These are phyloP conservation scores for Corymbia calophylla DNA, from an alignment of 441 rosid genomes.

Conservation along the genomic window DNA sequence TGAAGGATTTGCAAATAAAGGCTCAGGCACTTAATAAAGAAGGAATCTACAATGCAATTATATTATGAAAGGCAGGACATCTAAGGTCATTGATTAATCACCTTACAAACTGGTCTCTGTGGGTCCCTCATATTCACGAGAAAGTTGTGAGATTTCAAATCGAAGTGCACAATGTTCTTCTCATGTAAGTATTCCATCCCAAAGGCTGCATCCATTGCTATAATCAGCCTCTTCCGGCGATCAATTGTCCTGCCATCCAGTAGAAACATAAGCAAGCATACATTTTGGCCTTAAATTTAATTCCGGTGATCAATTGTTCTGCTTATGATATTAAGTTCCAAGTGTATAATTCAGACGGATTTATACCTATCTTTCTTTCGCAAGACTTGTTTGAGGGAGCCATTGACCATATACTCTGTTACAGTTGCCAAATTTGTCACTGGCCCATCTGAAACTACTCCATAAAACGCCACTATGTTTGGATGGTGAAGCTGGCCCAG, in stretches of 20 bases:
- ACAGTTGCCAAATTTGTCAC: conserved; percentile 24
- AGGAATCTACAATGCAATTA: background rate
- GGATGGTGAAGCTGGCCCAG: conserved; percentile 40
- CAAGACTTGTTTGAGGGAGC: conserved; percentile 35
- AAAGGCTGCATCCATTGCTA: conserved; percentile 45
- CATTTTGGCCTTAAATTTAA: background rate
- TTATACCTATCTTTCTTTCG: conserved; percentile 24
- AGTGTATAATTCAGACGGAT: background rate
- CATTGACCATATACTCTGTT: conserved; percentile 44
- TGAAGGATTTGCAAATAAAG: background rate
- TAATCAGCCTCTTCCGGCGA: conserved; percentile 31
- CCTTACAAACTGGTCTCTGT: conserved; percentile 37
- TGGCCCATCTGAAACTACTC: conserved; percentile 37
- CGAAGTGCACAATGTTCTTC: conserved; percentile 38
- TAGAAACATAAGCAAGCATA: background rate
- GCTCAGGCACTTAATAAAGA: background rate
- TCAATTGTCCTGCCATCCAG: conserved; percentile 25
- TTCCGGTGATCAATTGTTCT: background rate
- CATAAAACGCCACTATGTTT: conserved; percentile 38
- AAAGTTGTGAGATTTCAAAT: conserved; percentile 35
- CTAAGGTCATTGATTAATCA: background rate
- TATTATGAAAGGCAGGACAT: background rate
- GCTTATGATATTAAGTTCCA: background rate
- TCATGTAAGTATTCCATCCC: conserved; percentile 42
- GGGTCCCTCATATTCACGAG: conserved; percentile 34